Evolutionary conservation across 345 rosid species (phyloP), one percentile per base, ranked within the genome.

Genomic region (Iberis pinnata): DNA sequence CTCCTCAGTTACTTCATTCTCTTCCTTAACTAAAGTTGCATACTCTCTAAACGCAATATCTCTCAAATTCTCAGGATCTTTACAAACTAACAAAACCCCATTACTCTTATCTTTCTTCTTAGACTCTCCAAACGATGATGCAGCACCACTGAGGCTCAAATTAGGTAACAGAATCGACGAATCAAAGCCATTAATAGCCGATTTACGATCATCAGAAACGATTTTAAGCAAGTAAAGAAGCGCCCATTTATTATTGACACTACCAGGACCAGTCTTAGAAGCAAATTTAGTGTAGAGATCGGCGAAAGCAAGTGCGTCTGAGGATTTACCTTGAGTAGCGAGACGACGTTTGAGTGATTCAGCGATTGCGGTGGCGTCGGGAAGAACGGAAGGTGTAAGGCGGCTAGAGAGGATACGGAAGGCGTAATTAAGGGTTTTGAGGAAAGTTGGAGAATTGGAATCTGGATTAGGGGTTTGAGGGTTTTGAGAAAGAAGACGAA

Each of bases 291-390:
- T 70, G 72, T 67, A 88, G 31, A 88, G 81, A 70, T 88, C 99
- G 53, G 86, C 73, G 43, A 92, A 86, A 60, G 85, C 56, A 63
- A 88, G 95, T 22, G 97, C 99, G 38, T 77, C 79, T 8, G 95
- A 80, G 69, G 97, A 88, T 68, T 79, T 86, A 73, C 95, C 97
- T 10, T 69, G 85, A 49, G 84, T 76, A 56, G 95, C 97, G 50
- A 93, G 97, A 14, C 83, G 83, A 58, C 95, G 97, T 71, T 83
- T 88, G 76, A 93, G 74, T 20, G 99, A 88, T 70, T 88, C 99
- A 3, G 97, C 86, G 53, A 86, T 70, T 20, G 95, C 85, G 48
- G 80, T 70, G 9, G 94, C 82, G 59, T 88, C 97, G 12, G 90
- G 85, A 18, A 79, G 66, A 40, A 80, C 71, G 22, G 97, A 85